These are phyloP conservation scores for Jasminum sambac DNA, from an alignment of 257 asterid genomes.

Conservation along the genomic window DNA sequence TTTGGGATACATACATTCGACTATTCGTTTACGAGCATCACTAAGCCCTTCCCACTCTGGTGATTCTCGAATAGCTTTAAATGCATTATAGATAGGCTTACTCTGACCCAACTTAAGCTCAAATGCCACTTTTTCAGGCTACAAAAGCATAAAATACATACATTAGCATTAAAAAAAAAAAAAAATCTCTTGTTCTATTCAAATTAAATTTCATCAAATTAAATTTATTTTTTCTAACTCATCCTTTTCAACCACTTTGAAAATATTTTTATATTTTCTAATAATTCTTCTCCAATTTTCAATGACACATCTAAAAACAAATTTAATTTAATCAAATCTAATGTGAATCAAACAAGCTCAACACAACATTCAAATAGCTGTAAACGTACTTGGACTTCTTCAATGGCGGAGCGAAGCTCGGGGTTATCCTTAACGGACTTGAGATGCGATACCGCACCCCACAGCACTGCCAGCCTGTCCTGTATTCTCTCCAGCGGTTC, in stretches of 20 bases:
- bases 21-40: slow-evolving; percentile 91
- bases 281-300: too few species aligned
- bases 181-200: too few species aligned
- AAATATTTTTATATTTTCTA: too few species aligned
- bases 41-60: slow-evolving; percentile 72
- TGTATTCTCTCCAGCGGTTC: slow-evolving; percentile 88
- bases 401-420: slow-evolving; percentile 92
- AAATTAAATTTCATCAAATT: too few species aligned
- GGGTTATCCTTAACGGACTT: slow-evolving; percentile 85
- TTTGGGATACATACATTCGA: slow-evolving; percentile 56
- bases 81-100: slow-evolving; percentile 88
- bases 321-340: too few species aligned
- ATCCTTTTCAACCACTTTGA: too few species aligned
- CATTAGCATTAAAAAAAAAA: slow-evolving; percentile 18
- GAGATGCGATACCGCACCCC: slow-evolving; percentile 96
- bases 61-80: slow-evolving; percentile 76
- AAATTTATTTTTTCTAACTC: too few species aligned
- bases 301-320: too few species aligned
- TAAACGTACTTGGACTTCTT: slow-evolving; percentile 86
- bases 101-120: slow-evolving; percentile 88
- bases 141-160: slow-evolving; percentile 27
- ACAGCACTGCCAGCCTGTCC: slow-evolving; percentile 71
- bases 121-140: slow-evolving; percentile 95
- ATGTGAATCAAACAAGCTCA: too few species aligned
- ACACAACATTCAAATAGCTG: background rate